phyloP scores from a whole-genome alignment of 2,329 filamentous ascomycete species.

The Ciborinia camelliae region DNA sequence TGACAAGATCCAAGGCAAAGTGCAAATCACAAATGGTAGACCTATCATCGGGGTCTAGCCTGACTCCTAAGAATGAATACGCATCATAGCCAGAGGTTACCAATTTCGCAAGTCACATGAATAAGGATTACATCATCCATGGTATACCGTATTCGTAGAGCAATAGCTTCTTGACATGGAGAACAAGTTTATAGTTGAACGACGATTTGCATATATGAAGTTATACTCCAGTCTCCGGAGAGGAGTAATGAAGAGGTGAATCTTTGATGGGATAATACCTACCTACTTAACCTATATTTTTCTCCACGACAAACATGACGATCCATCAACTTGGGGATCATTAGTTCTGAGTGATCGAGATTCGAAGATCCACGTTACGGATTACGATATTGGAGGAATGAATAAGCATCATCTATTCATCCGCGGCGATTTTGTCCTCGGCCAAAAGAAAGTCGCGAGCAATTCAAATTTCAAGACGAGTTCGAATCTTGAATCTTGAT shows the following conservation, averaged over 20 bases:
- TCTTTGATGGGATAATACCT: too few species aligned
- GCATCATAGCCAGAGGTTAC: constrained; percentile 44
- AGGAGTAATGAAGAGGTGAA: constrained; percentile 26
- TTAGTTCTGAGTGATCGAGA: constrained; percentile 58
- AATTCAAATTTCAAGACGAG: constrained; percentile 47
- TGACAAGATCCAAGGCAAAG: constrained; percentile 63
- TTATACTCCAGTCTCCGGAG: neutral
- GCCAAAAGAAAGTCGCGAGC: constrained; percentile 57
- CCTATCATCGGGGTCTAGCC: constrained; percentile 76
- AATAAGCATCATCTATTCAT: constrained; percentile 62
- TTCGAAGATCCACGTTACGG: constrained; percentile 62
- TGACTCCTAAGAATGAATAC: constrained; percentile 85
- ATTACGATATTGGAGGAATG: constrained; percentile 57
- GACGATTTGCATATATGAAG: constrained; percentile 48
- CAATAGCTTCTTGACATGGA: constrained; percentile 65
- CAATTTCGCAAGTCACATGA: constrained; percentile 49
- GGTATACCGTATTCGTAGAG: constrained; percentile 65
- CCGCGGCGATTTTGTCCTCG: constrained; percentile 65
- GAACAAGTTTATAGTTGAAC: constrained; percentile 69
- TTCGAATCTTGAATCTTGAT: too few species aligned
- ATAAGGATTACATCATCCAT: constrained; percentile 66
- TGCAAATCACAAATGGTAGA: constrained; percentile 79
- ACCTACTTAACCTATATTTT: too few species aligned
- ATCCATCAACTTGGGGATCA: constrained; percentile 55
- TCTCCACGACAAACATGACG: too few species aligned